A percentile compares a stretch with the other conserved stretches of the same genome.
These are phyloP conservation scores for Hyaloscypha variabilis DNA, from an alignment of 495 filamentous ascomycete species.

Conservation along the genomic window DNA sequence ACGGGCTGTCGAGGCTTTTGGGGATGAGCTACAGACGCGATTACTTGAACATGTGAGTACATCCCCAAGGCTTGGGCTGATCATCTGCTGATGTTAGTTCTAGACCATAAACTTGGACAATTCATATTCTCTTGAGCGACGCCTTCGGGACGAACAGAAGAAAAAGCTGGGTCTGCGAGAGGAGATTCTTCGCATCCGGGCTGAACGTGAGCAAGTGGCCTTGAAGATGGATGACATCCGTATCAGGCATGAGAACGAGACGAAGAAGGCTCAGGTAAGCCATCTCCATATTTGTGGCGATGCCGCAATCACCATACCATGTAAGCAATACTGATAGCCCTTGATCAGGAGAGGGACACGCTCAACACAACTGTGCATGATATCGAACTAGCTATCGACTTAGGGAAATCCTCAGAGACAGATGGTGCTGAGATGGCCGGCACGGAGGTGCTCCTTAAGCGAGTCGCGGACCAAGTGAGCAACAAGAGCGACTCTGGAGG, in stretches of 20 bases:
- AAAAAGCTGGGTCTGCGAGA: constrained; percentile 66
- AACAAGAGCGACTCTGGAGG: constrained; percentile 47
- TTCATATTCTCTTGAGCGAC: constrained; percentile 61
- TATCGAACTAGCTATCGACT: constrained; percentile 52
- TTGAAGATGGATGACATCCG: constrained; percentile 71
- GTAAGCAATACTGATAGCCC: neutral
- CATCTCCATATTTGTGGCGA: neutral
- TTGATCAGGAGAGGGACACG: constrained; percentile 43
- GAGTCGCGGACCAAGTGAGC: constrained; percentile 48
- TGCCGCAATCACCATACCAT: neutral
- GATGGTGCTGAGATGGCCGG: constrained; percentile 36
- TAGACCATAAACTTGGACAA: constrained; percentile 65
- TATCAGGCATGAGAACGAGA: constrained; percentile 56
- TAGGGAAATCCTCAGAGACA: constrained; percentile 8
- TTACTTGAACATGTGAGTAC: constrained; percentile 59
- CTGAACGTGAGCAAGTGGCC: constrained; percentile 66
- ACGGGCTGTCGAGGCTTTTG: constrained; percentile 68
- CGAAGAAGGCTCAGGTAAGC: constrained; percentile 47
- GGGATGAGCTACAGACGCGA: constrained; percentile 64
- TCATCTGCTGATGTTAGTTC: neutral
- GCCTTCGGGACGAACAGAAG: constrained; percentile 64
- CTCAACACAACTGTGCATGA: constrained; percentile 57
- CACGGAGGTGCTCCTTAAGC: constrained; percentile 50
- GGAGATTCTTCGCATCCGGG: constrained; percentile 63
- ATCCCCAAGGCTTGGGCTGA: constrained; percentile 21